Conservation (phyloP, 345 rosid species). For the Citrus unshiu region DNA sequence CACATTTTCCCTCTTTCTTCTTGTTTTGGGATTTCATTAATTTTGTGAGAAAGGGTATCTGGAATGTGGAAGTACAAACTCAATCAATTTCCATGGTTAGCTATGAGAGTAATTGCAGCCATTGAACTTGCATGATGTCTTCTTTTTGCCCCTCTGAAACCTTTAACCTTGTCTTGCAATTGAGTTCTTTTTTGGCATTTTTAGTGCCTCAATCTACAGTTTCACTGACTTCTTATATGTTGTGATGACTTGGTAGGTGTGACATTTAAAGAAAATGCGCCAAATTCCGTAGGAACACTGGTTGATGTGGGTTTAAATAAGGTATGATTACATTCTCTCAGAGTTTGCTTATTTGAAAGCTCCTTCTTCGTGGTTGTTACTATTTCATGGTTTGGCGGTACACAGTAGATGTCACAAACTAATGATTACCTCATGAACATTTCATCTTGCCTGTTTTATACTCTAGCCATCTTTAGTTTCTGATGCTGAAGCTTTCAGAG, state of each 20-base stretch:
- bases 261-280: conserved; percentile 51
- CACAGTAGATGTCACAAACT: not conserved
- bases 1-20: not conserved
- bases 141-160: not conserved
- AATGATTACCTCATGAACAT: not conserved
- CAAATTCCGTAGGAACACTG: conserved; percentile 45
- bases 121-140: not conserved
- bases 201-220: not conserved
- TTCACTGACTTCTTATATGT: not conserved
- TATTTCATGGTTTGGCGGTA: not conserved
- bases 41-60: not conserved
- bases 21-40: not conserved
- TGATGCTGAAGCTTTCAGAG: not conserved
- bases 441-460: not conserved
- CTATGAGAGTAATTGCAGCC: not conserved
- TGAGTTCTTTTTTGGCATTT: not conserved
- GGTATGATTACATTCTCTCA: conserved; percentile 34
- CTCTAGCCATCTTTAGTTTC: not conserved
- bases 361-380: not conserved
- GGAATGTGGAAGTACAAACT: not conserved
- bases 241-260: conserved; percentile 51
- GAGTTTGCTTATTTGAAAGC: not conserved
- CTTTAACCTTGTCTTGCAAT: not conserved
- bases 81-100: not conserved
- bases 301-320: conserved; percentile 91